Conservation (phyloP, 768 basidiomycete species). For the Trametes cinnabarina region DNA sequence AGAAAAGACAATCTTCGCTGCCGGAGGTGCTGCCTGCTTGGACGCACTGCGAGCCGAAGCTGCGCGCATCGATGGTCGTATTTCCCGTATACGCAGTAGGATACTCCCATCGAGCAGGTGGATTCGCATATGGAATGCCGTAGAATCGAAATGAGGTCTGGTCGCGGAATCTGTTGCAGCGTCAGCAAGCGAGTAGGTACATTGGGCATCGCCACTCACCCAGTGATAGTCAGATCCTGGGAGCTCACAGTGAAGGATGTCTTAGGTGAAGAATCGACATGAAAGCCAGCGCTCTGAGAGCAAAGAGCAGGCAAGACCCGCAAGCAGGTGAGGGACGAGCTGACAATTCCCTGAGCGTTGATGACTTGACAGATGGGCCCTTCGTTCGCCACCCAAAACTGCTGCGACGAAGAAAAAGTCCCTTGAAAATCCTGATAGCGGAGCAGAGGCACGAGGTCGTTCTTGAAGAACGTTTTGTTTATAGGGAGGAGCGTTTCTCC, state of each 20-base stretch:
- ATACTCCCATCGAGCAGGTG: slow-evolving; percentile 43
- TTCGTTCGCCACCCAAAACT: slow-evolving; percentile 23
- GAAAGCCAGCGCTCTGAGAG: slow-evolving; percentile 22
- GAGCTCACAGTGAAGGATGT: slow-evolving; percentile 22
- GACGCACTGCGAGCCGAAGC: slow-evolving; percentile 24
- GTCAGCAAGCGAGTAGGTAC: background rate
- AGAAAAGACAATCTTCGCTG: slow-evolving; percentile 47
- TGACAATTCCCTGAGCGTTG: slow-evolving; percentile 22
- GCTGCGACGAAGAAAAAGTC: slow-evolving; percentile 13
- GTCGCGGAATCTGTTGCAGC: slow-evolving; percentile 39
- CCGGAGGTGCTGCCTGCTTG: slow-evolving; percentile 28
- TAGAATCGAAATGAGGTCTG: slow-evolving; percentile 50
- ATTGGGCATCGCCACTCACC: slow-evolving; percentile 11
- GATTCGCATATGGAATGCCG: slow-evolving; percentile 49
- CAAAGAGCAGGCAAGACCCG: slow-evolving; percentile 24
- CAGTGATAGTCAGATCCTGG: slow-evolving; percentile 24
- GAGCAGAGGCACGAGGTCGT: slow-evolving; percentile 23
- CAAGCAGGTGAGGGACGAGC: slow-evolving; percentile 15
- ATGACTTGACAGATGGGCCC: slow-evolving; percentile 22
- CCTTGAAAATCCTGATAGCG: slow-evolving; percentile 25
- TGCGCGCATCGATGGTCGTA: slow-evolving; percentile 31
- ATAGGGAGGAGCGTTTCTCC: slow-evolving; percentile 25
- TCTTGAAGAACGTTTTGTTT: slow-evolving; percentile 21
- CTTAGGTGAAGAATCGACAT: slow-evolving; percentile 11
- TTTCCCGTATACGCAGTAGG: slow-evolving; percentile 34